Percentiles rank a stretch among this genome's conserved stretches.
These are phyloP conservation scores for Fragosphaeria purpurea DNA, from an alignment of 2,329 filamentous ascomycete species.

Conservation along the genomic window DNA sequence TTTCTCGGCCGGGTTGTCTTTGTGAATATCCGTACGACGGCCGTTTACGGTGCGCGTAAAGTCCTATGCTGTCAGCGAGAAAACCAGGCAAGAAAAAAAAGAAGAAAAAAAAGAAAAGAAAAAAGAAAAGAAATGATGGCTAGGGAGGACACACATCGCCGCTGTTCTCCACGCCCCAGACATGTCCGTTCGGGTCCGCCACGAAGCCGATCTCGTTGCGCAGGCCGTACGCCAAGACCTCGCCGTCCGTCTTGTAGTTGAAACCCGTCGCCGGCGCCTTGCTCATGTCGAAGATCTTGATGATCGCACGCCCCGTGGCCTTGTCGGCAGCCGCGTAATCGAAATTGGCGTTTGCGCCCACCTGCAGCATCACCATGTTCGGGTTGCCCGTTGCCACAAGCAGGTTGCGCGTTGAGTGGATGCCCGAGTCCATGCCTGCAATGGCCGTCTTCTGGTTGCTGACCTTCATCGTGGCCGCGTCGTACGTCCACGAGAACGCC, in stretches of 20 bases:
- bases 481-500: conserved; percentile 49
- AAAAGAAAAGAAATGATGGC: background rate
- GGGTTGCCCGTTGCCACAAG: conserved; percentile 26
- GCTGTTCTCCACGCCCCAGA: conserved; percentile 42
- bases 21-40: conserved; percentile 37
- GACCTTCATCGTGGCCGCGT: conserved; percentile 36
- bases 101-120: background rate
- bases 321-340: conserved; percentile 25
- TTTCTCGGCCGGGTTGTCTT: conserved; percentile 55
- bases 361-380: conserved; percentile 27
- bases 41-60: conserved; percentile 36
- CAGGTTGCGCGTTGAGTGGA: conserved; percentile 29
- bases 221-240: conserved; percentile 33
- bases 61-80: conserved; percentile 20
- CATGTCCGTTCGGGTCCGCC: conserved; percentile 32
- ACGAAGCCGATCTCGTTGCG: conserved; percentile 54
- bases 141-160: conserved; percentile 30
- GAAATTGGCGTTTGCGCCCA: conserved; percentile 29
- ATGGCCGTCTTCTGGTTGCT: conserved; percentile 31
- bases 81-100: background rate
- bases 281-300: conserved; percentile 32
- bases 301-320: conserved; percentile 26
- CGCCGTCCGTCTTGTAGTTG: conserved; percentile 29
- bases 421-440: conserved; percentile 27
- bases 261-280: conserved; percentile 25